Evolutionary conservation across 1,139 yeast genomes (phyloP), one percentile per base, ranked within the genome.

Genomic region (Scheffersomyces illinoinensis): DNA sequence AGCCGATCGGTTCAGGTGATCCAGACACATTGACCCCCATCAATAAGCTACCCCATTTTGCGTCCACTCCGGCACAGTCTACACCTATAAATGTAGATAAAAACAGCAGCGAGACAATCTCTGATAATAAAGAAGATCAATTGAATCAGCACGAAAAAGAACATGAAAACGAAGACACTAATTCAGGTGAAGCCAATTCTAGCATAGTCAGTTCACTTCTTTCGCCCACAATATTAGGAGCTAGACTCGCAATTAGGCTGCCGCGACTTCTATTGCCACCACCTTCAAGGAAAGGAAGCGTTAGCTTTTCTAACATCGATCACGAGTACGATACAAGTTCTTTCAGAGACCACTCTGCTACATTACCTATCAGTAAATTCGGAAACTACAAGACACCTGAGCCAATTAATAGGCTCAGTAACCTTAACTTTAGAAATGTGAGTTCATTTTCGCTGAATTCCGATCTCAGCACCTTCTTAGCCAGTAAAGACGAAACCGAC

Each of bases 171-270:
- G 52, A 33, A 43, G 56, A 54, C 5, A 7, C 26, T 23, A 10
- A n/a, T n/a, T 17, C 54, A 56, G 20, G 26, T 48, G 51, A 48
- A 4, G 26, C 18, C 26, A 21, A 54, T 52, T n/a, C 55, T 54
- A 20, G 60, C 58, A 17, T 24, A 56, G 17, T 56, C 59, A 18
- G 54, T 58, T 54, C 57, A 6, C 58, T 71, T 6, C 62, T 71
- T 14, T 77, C 79, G 48, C 83, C 83, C 4, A 78, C 83, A 1
- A 67, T 66, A 52, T 62, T 77, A 17, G 83, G 83, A 0, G 82
- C 82, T n/a, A 71, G 72, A 60, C 64, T 76, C 57, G 83, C 83
- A 1, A 60, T 76, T 54, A 66, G 71, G 26, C 69, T 66, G 21
- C 72, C 69, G 46, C 61, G 63, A 55, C 61, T 74, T 50, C 61